Base-by-base conservation (phyloP, 2,329 filamentous ascomycete genomes). In the Aspergillus japonicus region DNA sequence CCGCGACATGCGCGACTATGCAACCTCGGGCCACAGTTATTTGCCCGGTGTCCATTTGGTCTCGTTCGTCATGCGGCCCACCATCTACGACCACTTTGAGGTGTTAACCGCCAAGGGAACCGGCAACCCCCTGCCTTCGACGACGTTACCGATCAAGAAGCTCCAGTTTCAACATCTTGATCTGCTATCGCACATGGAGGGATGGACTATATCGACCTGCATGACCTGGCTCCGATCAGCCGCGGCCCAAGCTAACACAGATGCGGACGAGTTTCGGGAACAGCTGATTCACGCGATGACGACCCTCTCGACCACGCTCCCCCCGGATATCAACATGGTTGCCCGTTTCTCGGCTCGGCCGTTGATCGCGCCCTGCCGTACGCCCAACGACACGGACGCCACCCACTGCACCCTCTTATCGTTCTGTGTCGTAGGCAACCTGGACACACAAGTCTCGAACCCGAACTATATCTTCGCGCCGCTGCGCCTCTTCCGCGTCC, bases 401-500 rank as follows among this genome's bases (percentile, higher is more conserved):
- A 77, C 47, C 69, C 80, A 66, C 67, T 89, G 60, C 68, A 79
- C 61, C 67, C 76, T 63, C 68, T 78, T 69, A 70, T 84, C 83
- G n/a, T 85, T 90, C 70, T 82, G 82, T 50, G 75, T 87, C 16
- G 82, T 90, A 47, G 82, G 87, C 19, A 85, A 85, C 1, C 85
- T 90, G 29, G 85, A 89, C 64, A 79, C 80, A 16, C 80, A 79
- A 35, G 72, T 84, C 8, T 75, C 77, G 2, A 81, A 82, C 23
- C 76, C 82, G 1, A 80, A 81, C 29, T 83, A 85, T 67, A 79
- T 82, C 57, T 88, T 89, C 64, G 79, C 83, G 1, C 87, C 88
- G 0, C 75, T 90, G 31, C 82, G 77, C 49, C 86, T 90, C 64
- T 90, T 90, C 77, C 86, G 85, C 64, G 78, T 83, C 7, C 86